Base-by-base conservation (phyloP, 768 basidiomycete genomes). In the Agaricus blazei region DNA sequence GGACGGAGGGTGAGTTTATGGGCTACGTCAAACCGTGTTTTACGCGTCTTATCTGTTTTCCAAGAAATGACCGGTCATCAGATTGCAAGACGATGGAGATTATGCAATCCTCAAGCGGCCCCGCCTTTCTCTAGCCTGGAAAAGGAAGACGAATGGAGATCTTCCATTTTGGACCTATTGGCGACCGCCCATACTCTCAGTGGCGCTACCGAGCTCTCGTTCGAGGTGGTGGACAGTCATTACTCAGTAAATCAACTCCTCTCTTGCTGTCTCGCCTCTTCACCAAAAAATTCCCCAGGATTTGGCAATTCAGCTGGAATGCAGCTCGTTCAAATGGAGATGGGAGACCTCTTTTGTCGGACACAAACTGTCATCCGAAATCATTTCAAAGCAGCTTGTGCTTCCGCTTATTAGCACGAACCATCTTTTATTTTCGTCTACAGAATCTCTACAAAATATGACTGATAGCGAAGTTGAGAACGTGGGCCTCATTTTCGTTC, bases 341-440 rank as follows among this genome's bases (percentile, higher is more conserved):
- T 92, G 90, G 90, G 87, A 91, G 67, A 78, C 84, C 14, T 80
- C 76, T 66, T 79, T 77, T 59, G 64, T 87, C 37, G 87, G 88
- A 7, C 73, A 82, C 65, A 84, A 75, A 66, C 62, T 68, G 31
- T 86, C 88, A 36, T 82, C 90, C 56, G 85, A 88, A 49, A 72
- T 90, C 52, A 75, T 92, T 50, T 91, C 90, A 58, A 85, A 78
- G 59, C 90, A 92, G 62, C 80, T 91, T 59, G 83, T 91, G 59
- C 72, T 85, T 58, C 90, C 90, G 6, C 75, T 91, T 57, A 84
- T 92, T 64, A 88, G 82, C 65, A 71, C 81, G 45, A 83, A 77
- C 56, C 83, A 90, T 66, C 68, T 89, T 59, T 79, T 84, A 2
- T 86, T 90, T 68, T 75, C 79, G 48, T 83, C 83, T 37, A 62